Evolutionary conservation across 768 basidiomycete genomes (phyloP).

Genomic region (Hericium coralloides): DNA sequence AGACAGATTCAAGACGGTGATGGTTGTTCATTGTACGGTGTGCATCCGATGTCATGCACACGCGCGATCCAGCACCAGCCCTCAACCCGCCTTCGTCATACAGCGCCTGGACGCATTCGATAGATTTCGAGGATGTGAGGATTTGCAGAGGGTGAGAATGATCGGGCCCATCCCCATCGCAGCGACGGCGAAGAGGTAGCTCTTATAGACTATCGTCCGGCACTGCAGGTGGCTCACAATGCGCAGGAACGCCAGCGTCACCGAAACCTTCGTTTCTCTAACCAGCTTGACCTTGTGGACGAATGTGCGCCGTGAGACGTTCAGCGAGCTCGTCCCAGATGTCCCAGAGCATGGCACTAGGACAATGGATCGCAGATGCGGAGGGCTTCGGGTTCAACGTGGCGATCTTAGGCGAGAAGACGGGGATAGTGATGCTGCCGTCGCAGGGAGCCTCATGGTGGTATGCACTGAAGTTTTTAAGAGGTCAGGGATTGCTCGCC

Average conservation of each 20-base stretch:
- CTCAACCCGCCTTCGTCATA: constrained; percentile 43
- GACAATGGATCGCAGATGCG: not conserved
- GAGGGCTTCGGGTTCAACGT: no score
- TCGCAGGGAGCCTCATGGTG: no score
- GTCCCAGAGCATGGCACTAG: constrained; percentile 26
- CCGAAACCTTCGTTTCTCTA: constrained; percentile 50
- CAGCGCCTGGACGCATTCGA: constrained; percentile 38
- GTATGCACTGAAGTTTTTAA: not conserved
- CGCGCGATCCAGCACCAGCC: constrained; percentile 38
- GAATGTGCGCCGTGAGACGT: constrained; percentile 57
- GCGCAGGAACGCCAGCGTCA: constrained; percentile 49
- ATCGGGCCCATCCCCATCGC: constrained; percentile 29
- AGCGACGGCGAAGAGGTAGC: constrained; percentile 46
- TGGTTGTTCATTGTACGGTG: constrained; percentile 36
- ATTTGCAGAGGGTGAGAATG: constrained; percentile 48
- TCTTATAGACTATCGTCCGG: constrained; percentile 24
- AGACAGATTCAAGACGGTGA: no score
- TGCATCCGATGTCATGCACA: constrained; percentile 43
- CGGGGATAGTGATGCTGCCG: constrained; percentile 7
- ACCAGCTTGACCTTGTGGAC: constrained; percentile 44
- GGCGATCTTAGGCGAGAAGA: not conserved
- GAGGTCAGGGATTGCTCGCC: not conserved
- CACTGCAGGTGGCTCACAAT: constrained; percentile 42
- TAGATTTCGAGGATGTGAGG: no score
- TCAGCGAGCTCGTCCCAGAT: constrained; percentile 62